Base-by-base conservation (phyloP, 2,329 filamentous ascomycete species). In the Cryphonectria parasitica region DNA sequence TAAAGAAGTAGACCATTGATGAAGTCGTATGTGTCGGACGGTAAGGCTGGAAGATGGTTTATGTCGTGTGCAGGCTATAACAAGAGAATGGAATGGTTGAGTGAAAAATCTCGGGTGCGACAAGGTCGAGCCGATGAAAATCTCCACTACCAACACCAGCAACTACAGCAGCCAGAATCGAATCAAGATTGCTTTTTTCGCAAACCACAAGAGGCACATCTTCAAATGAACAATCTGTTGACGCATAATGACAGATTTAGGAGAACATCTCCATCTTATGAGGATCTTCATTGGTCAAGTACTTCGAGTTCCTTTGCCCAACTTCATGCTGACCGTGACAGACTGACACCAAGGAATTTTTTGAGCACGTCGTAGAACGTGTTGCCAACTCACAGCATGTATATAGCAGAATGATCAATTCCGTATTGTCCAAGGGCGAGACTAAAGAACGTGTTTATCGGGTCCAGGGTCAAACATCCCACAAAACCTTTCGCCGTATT, bases 61-160 rank as follows among this genome's bases (percentile, higher is more conserved):
- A 17, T 17, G 54, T 22, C 8, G 10, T 52, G 31, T 19, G 41
- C 15, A 19, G 11, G 8, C 2, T 36, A 31, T n/a, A 13, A 22
- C 34, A 41, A 19, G 39, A 36, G n/a, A 22, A 45, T 5, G 45
- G 45, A 3, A 7, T 49, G 45, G 45, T 49, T 2, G 8, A 45
- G 15, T 45, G 43, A 49, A 69, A 69, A 69, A 54, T 67, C 54
- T 67, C 41, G 68, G 68, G 68, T 69, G 43, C 25, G 13, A 3
- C 22, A 43, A 43, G 63, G 54, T 69, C 56, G 61, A 56, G 56
- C 63, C 56, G 62, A 62, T 62, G n/a, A 64, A 49, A 39, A 67
- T 70, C 69, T 61, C 69, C 61, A 62, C 69, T 49, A 41, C 31
- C 64, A 60, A n/a, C 43, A 41, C 6, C 31, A 41, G 13, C 60